Percentiles rank a stretch among this genome's conserved stretches.
Conservation (phyloP, 2,329 filamentous ascomycete species). For the Lasiodiplodia hormozganensis region DNA sequence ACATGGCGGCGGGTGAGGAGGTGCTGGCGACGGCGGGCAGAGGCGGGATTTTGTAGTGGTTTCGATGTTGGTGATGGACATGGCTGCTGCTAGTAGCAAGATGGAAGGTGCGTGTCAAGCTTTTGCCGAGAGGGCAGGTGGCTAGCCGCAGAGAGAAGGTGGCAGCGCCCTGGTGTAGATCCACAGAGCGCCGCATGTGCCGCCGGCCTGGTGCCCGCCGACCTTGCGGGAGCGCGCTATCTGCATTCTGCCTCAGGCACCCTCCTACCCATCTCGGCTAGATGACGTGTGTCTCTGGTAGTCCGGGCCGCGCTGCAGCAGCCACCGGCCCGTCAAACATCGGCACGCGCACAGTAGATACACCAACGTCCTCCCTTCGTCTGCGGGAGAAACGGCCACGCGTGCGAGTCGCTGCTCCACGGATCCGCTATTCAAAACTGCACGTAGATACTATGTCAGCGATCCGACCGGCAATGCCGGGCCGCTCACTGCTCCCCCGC, state of each 20-base stretch:
- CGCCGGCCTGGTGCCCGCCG: background rate
- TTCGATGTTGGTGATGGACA: background rate
- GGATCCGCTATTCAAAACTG: background rate
- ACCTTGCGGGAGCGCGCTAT: too few species aligned
- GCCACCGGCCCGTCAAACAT: too few species aligned
- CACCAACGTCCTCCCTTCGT: too few species aligned
- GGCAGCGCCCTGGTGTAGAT: background rate
- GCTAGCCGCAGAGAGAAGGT: constrained; percentile 19
- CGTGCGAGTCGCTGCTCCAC: background rate
- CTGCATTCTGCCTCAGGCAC: too few species aligned
- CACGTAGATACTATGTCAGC: too few species aligned
- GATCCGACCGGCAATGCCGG: background rate
- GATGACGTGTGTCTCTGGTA: too few species aligned
- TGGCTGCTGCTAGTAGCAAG: constrained; percentile 4
- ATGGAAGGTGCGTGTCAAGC: constrained; percentile 13
- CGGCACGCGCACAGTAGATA: too few species aligned
- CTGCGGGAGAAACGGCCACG: too few species aligned
- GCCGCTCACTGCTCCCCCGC: constrained; percentile 2
- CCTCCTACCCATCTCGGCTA: too few species aligned
- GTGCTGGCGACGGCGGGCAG: background rate
- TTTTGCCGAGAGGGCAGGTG: constrained; percentile 18
- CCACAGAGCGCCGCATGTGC: background rate
- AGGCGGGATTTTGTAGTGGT: constrained; percentile 4
- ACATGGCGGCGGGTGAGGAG: background rate
- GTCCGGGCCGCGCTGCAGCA: too few species aligned